A percentile compares a stretch with the other conserved stretches of the same genome.
phyloP scores from a whole-genome alignment of 169 alveolate species.

The Plasmodium sp. region DNA sequence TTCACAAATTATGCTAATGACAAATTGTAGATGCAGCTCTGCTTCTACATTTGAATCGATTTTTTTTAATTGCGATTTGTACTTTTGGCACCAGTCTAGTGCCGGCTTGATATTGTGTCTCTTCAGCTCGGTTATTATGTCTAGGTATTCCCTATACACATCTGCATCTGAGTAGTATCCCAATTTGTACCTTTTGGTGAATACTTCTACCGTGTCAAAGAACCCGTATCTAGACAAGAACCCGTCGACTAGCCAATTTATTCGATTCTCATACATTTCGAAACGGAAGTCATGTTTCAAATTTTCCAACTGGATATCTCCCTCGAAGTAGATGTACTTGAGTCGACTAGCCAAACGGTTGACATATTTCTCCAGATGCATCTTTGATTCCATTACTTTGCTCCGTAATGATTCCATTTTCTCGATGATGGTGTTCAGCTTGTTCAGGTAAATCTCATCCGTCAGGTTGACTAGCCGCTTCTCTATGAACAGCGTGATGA shows the following conservation, averaged over 20 bases:
- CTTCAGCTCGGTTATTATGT: conserved; percentile 30
- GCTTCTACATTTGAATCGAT: conserved; percentile 73
- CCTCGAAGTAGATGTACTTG: conserved; percentile 30
- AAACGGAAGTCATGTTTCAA: conserved; percentile 50
- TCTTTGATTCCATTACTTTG: conserved; percentile 32
- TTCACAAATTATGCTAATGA: conserved; percentile 58
- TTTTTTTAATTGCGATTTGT: conserved; percentile 67
- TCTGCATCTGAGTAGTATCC: conserved; percentile 61
- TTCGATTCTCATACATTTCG: conserved; percentile 52
- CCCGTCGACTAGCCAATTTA: conserved; percentile 67
- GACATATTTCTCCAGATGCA: background rate
- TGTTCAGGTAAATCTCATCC: conserved; percentile 1
- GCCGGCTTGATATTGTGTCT: conserved; percentile 50
- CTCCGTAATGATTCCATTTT: conserved; percentile 38
- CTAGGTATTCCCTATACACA: conserved; percentile 50
- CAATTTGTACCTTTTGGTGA: conserved; percentile 50
- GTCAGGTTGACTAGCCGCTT: conserved; percentile 22
- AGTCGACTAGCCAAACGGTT: conserved; percentile 21
- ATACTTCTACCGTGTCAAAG: conserved; percentile 21
- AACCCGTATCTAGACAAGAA: conserved; percentile 47
- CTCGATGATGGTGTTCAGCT: conserved; percentile 47
- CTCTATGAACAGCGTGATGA: conserved; percentile 61
- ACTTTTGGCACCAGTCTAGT: conserved; percentile 61
- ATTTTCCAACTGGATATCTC: conserved; percentile 65
- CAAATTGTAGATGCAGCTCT: conserved; percentile 76